These are phyloP conservation scores for Coniferiporia weirii DNA, from an alignment of 1,284 basidiomycete genomes.

Conservation along the genomic window DNA sequence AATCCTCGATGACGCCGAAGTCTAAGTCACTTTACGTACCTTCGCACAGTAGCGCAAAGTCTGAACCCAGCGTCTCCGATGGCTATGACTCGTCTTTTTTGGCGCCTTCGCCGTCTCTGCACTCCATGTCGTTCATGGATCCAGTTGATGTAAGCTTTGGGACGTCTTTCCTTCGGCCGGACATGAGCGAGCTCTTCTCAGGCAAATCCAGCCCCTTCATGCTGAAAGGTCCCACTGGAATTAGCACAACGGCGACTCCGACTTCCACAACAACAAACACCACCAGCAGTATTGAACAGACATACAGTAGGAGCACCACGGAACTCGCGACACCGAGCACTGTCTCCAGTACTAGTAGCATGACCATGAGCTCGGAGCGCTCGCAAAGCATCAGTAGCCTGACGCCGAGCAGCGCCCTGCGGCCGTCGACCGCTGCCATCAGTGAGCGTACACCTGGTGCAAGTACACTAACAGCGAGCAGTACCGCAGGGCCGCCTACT, in stretches of 20 bases:
- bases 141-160: constrained; percentile 59
- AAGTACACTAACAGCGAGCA: constrained; percentile 8
- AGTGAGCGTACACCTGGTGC: neutral
- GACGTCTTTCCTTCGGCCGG: constrained; percentile 36
- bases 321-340: constrained; percentile 14
- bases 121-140: constrained; percentile 52
- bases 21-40: constrained; percentile 15
- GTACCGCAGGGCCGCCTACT: neutral
- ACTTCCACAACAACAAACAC: constrained; percentile 4
- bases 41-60: constrained; percentile 14
- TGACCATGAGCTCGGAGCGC: neutral
- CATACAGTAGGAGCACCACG: constrained; percentile 6
- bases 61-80: constrained; percentile 44
- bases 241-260: constrained; percentile 14
- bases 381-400: constrained; percentile 1
- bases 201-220: constrained; percentile 14
- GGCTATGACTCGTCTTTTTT: constrained; percentile 64
- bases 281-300: constrained; percentile 6
- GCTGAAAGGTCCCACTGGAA: constrained; percentile 2
- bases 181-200: constrained; percentile 9
- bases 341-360: constrained; percentile 8
- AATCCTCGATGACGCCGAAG: constrained; percentile 10
- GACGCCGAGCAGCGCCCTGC: constrained; percentile 7
- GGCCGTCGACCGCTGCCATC: neutral
- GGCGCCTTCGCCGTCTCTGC: constrained; percentile 58